Evolutionary conservation across 305 asterid genomes (phyloP), one percentile per base, ranked within the genome.

Genomic region (Rubia tinctorum): DNA sequence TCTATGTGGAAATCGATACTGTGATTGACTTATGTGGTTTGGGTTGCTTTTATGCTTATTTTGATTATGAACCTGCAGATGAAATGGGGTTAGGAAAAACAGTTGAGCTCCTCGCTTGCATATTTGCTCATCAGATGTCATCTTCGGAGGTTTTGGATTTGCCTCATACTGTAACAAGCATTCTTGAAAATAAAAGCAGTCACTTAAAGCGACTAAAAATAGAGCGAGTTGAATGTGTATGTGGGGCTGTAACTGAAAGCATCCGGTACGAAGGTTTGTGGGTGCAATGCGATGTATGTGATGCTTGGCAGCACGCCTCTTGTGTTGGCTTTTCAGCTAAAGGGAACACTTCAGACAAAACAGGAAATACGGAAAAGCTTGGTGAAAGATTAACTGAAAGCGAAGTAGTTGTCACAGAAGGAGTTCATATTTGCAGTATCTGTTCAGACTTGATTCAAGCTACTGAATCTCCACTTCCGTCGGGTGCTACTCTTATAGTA

Each of bases 21-120:
- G 76, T 60, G 79, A 75, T 75, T 55, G 72, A 76, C 78, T 85
- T 74, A 84, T 77, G 69, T 69, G 47, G 73, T 56, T 75, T 74
- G 75, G 72, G 67, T 76, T 76, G 49, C 77, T 79, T 81, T 58
- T 51, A 51, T 74, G 53, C 76, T 80, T 74, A 79, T 71, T 79
- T 74, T 74, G 66, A 73, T 83, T 68, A 34, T 68, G 15, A 71
- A 74, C 78, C 71, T 81, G 74, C 82, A 95, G 99, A 95, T 81
- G 99, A 95, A 86, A 95, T 95, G 98, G 98, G 99, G 70, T 87
- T 95, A 75, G 99, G 99, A 66, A 95, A 95, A 86, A 95, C 99
- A 66, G 87, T 95, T 83, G 99, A 95, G 88, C 90, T 95, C 78
- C 97, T 95, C 53, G 88, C 96, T 44, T 95, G 99, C 80, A 82